phyloP scores from a whole-genome alignment of 2,329 filamentous ascomycete genomes.

The Fusarium caatingaense region DNA sequence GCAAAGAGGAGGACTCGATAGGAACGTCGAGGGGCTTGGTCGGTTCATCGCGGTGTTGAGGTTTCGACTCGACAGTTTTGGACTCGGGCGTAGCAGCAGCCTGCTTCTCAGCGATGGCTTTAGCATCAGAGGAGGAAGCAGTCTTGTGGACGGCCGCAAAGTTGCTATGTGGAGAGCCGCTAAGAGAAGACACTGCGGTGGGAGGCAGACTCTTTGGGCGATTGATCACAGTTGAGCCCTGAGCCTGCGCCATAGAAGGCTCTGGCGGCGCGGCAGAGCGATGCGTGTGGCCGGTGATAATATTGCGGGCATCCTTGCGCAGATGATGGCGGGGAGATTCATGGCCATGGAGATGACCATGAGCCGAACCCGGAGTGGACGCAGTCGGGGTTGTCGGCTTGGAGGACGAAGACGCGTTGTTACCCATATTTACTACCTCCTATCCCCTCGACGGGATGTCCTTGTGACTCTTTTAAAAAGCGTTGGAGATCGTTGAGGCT shows the following conservation, averaged over 20 bases:
- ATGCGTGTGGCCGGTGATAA: slow-evolving; percentile 66
- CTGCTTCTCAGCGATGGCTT: slow-evolving; percentile 22
- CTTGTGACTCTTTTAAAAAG: slow-evolving; percentile 3
- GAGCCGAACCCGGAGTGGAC: slow-evolving; percentile 43
- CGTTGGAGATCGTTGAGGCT: not conserved
- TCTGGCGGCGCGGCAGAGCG: slow-evolving; percentile 70
- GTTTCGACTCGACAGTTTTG: slow-evolving; percentile 25
- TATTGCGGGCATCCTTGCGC: slow-evolving; percentile 57
- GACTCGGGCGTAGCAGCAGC: slow-evolving; percentile 13
- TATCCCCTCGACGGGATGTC: slow-evolving; percentile 16
- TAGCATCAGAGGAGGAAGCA: slow-evolving; percentile 35
- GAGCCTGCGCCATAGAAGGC: slow-evolving; percentile 70
- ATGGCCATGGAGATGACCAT: slow-evolving; percentile 37
- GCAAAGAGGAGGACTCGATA: slow-evolving; percentile 53
- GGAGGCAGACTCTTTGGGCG: slow-evolving; percentile 60
- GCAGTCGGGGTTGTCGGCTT: slow-evolving; percentile 51
- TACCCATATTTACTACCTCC: slow-evolving; percentile 49
- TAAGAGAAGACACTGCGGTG: slow-evolving; percentile 62
- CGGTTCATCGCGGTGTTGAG: slow-evolving; percentile 50
- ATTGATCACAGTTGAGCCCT: slow-evolving; percentile 65
- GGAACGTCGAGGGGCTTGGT: slow-evolving; percentile 71
- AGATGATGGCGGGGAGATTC: slow-evolving; percentile 49
- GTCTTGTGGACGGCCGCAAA: slow-evolving; percentile 47
- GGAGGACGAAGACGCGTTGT: slow-evolving; percentile 54
- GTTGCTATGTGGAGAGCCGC: slow-evolving; percentile 58